Percentiles rank a stretch among this genome's conserved stretches.
Evolutionary conservation across 1,139 yeast genomes (phyloP).

Genomic region (Magnusiomyces tetraspermus): DNA sequence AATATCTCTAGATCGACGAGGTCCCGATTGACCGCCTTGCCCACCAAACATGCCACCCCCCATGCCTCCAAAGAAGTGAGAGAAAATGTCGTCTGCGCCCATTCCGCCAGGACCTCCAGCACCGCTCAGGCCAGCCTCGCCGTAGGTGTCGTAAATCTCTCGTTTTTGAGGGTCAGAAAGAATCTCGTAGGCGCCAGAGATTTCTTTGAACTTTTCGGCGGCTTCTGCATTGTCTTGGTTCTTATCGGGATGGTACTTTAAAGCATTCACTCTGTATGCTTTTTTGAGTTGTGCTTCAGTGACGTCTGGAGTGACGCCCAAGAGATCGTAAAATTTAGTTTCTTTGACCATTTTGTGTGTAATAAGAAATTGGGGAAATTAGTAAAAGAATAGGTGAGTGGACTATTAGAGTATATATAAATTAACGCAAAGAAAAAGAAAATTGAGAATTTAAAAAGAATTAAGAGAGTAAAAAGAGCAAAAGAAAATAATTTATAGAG

Average conservation of each 20-base stretch:
- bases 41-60: constrained; percentile 39
- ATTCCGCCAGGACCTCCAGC: constrained; percentile 70
- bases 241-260: constrained; percentile 83
- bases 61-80: constrained; percentile 69
- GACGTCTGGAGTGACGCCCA: constrained; percentile 76
- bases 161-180: constrained; percentile 83
- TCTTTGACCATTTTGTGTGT: constrained; percentile 66
- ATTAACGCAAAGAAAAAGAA: too few relatives aligned
- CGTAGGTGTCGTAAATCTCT: constrained; percentile 78
- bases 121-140: constrained; percentile 83
- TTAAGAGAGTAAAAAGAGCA: too few relatives aligned
- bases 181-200: constrained; percentile 74
- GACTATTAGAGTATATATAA: too few relatives aligned
- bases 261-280: constrained; percentile 88
- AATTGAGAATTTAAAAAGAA: too few relatives aligned
- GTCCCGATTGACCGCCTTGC: constrained; percentile 63
- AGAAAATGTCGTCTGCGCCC: constrained; percentile 77
- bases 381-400: neutral
- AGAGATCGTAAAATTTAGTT: constrained; percentile 72
- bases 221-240: constrained; percentile 74
- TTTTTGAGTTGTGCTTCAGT: constrained; percentile 80
- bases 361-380: too few relatives aligned
- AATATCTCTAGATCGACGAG: constrained; percentile 65
- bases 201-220: constrained; percentile 90
- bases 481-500: too few relatives aligned